Evolutionary conservation across 169 alveolate species (phyloP).

Genomic region (Nephromyces sp.): DNA sequence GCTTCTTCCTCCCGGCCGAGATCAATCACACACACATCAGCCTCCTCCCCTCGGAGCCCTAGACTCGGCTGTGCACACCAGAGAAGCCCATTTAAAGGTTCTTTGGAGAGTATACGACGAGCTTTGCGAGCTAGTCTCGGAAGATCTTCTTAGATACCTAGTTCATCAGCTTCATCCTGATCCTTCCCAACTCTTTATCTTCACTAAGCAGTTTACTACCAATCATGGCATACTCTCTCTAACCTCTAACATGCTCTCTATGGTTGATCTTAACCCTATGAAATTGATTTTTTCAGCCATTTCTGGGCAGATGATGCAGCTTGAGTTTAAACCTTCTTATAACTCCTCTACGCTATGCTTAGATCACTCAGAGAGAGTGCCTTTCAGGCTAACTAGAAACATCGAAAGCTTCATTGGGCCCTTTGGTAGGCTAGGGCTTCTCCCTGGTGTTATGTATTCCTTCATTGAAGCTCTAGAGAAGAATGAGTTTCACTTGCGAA

Average conservation of each 20-base stretch:
- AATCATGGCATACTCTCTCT: slow-evolving; percentile 26
- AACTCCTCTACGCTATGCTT: slow-evolving; percentile 26
- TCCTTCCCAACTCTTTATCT: slow-evolving; percentile 26
- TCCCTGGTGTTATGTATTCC: slow-evolving; percentile 63
- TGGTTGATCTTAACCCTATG: slow-evolving; percentile 34
- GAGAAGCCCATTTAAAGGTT: slow-evolving; percentile 27
- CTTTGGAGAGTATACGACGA: slow-evolving; percentile 18
- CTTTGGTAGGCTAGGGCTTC: slow-evolving; percentile 56
- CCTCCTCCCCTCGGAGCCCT: too few species aligned
- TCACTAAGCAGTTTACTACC: slow-evolving; percentile 37
- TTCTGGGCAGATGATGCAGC: slow-evolving; percentile 39
- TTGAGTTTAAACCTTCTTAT: slow-evolving; percentile 36
- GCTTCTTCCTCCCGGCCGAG: too few species aligned
- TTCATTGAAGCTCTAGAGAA: slow-evolving; percentile 45
- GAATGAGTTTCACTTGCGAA: slow-evolving; percentile 47
- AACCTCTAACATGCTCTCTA: slow-evolving; percentile 30
- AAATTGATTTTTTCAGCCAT: slow-evolving; percentile 26
- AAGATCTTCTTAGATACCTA: slow-evolving; percentile 15
- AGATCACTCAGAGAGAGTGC: slow-evolving; percentile 26
- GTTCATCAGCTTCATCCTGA: slow-evolving; percentile 12
- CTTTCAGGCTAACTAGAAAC: slow-evolving; percentile 61
- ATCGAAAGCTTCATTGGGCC: slow-evolving; percentile 58
- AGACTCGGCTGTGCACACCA: too few species aligned
- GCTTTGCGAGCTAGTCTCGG: slow-evolving; percentile 35
- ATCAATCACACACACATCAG: too few species aligned